Evolutionary conservation across 352 stramenopile species (phyloP), one percentile per base, ranked within the genome.

Genomic region (Phytophthora syringae): DNA sequence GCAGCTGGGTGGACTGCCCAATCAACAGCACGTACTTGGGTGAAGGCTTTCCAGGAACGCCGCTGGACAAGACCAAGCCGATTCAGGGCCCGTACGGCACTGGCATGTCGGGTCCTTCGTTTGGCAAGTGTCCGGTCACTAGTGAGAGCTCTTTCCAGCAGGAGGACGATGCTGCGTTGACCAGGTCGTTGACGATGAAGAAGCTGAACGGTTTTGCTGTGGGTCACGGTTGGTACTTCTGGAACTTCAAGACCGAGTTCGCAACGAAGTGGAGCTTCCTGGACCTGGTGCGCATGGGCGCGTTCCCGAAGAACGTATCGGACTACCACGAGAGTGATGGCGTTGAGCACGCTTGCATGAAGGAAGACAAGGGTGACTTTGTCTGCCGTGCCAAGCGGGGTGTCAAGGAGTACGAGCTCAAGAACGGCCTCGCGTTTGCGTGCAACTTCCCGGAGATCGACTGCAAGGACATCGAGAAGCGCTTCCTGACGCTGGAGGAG

Each of bases 231-330:
- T 97, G 93, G 76, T 98, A 97, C 80, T 98, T 98, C 70, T 98
- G 93, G 95, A 98, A 98, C 76, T 98, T 98, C 71, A 92, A 97
- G 63, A 98, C 93, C 1, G 93, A 98, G 70, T 74, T 98, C 21
- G 82, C 92, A 24, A 84, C 84, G 21, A 84, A 89, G 44, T 98
- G 93, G 95, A 93, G 89, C 40, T 98, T 97, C 60, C 76, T 98
- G 70, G 63, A 82, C 42, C 69, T 92, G 18, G 67, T 82, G 50
- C 80, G 79, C 30, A 25, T 78, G n/a, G 85, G 85, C 10, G 72
- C 67, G 13, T 88, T 94, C 68, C 85, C 85, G 11, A 90, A 91
- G 62, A 92, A 92, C 67, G 80, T 94, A 42, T 89, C 80, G 52
- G 59, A 76, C 57, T 93, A 92, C 66, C 61, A 70, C 25, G 72